phyloP scores from a whole-genome alignment of 371 early-diverging fungal genomes.

The Lichtheimia ornata region DNA sequence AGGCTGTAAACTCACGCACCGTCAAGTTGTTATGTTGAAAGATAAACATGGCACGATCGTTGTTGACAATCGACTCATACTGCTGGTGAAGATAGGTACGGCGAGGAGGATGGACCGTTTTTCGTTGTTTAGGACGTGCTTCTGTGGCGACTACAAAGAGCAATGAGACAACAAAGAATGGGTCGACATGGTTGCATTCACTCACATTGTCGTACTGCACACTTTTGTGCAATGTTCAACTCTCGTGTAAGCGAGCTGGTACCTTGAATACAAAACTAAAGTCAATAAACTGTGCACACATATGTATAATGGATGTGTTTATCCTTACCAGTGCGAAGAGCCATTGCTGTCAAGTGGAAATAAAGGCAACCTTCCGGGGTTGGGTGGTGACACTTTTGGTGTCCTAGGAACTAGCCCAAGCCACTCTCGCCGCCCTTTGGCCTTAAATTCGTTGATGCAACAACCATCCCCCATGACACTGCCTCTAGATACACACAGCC shows the following conservation, averaged over 20 bases:
- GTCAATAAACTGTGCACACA: not conserved
- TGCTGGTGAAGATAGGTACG: conserved; percentile 55
- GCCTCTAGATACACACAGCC: too few species aligned
- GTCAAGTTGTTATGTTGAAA: conserved; percentile 73
- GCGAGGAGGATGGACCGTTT: conserved; percentile 40
- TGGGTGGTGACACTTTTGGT: too few species aligned
- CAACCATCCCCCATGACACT: too few species aligned
- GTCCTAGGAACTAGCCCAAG: too few species aligned
- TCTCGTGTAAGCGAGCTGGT: conserved; percentile 24
- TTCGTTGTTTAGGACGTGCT: conserved; percentile 15
- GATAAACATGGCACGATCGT: conserved; percentile 61
- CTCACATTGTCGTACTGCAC: conserved; percentile 9
- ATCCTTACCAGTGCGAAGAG: conserved; percentile 29
- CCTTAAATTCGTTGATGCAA: too few species aligned
- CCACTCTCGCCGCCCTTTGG: too few species aligned
- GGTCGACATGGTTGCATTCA: not conserved
- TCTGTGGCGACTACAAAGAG: conserved; percentile 36
- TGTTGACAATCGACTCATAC: conserved; percentile 48
- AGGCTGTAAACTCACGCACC: conserved; percentile 56
- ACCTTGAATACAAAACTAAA: conserved; percentile 7
- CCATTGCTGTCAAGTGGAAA: conserved; percentile 16
- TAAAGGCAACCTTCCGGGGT: too few species aligned
- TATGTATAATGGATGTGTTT: not conserved
- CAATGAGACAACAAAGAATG: not conserved
- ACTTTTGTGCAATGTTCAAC: conserved; percentile 22